Percentiles rank a stretch among this genome's conserved stretches.
phyloP scores from a whole-genome alignment of 2,329 filamentous ascomycete genomes.

The Colletotrichum neosansevieriae region DNA sequence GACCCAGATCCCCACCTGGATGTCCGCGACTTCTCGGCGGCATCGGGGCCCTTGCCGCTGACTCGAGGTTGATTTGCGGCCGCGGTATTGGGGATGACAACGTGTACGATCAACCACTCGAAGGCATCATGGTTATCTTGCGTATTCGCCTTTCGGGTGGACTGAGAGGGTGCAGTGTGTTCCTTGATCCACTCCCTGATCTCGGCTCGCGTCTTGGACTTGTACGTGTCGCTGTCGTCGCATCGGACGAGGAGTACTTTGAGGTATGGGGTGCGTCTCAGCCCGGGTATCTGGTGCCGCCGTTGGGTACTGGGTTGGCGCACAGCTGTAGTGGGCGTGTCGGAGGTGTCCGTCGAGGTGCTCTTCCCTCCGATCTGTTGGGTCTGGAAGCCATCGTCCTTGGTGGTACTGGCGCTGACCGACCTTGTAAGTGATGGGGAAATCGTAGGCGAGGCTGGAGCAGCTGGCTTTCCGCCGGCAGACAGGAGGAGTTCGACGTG shows the following conservation, averaged over 20 bases:
- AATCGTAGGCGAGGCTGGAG: slow-evolving; percentile 49
- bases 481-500: slow-evolving; percentile 91
- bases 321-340: slow-evolving; percentile 42
- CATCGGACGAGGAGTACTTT: slow-evolving; percentile 91
- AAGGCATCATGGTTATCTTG: slow-evolving; percentile 96
- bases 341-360: slow-evolving; percentile 53
- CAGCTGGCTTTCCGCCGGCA: slow-evolving; percentile 58
- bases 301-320: slow-evolving; percentile 64
- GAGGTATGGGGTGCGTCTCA: slow-evolving; percentile 92
- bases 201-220: slow-evolving; percentile 79
- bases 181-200: slow-evolving; percentile 92
- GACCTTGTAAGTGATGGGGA: slow-evolving; percentile 47
- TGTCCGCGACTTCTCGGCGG: slow-evolving; percentile 73
- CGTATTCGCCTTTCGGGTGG: slow-evolving; percentile 68
- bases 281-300: slow-evolving; percentile 93
- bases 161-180: slow-evolving; percentile 71
- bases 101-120: slow-evolving; percentile 94
- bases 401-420: slow-evolving; percentile 47
- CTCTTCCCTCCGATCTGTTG: slow-evolving; percentile 60
- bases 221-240: slow-evolving; percentile 96
- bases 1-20: slow-evolving; percentile 84
- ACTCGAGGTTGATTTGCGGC: slow-evolving; percentile 82
- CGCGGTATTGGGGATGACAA: slow-evolving; percentile 87
- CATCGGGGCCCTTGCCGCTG: slow-evolving; percentile 64
- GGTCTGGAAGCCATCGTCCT: slow-evolving; percentile 72